Evolutionary conservation across 495 filamentous ascomycete genomes (phyloP).

Genomic region (Bathelium albidoporum): DNA sequence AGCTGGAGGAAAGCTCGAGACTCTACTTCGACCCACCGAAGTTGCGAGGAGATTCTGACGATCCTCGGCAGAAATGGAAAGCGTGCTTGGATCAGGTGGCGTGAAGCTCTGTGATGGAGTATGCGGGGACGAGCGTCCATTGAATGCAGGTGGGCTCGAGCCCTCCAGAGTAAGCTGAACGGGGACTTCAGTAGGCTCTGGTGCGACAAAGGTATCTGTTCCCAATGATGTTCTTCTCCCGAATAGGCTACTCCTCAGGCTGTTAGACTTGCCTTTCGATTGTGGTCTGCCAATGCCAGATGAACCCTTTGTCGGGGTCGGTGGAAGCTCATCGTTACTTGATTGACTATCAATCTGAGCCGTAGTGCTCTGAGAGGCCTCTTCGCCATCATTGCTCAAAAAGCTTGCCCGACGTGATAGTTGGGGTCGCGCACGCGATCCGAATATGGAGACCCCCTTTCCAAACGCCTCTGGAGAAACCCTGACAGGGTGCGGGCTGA

Average conservation of each 20-base stretch:
- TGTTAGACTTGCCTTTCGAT: conserved; percentile 36
- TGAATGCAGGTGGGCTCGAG: conserved; percentile 4
- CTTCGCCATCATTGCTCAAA: conserved; percentile 67
- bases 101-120: conserved; percentile 68
- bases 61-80: conserved; percentile 61
- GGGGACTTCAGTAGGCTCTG: conserved; percentile 4
- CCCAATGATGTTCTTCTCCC: conserved; percentile 35
- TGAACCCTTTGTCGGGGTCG: conserved; percentile 81
- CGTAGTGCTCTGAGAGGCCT: conserved; percentile 48
- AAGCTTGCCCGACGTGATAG: conserved; percentile 61
- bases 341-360: conserved; percentile 49
- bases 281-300: conserved; percentile 32
- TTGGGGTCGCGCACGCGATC: conserved; percentile 39
- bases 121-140: conserved; percentile 45
- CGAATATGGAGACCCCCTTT: conserved; percentile 58
- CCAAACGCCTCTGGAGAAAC: conserved; percentile 50
- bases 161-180: background rate
- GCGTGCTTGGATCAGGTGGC: conserved; percentile 69
- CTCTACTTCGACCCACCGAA: conserved; percentile 30
- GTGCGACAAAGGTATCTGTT: conserved; percentile 30
- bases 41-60: conserved; percentile 27
- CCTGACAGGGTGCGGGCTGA: conserved; percentile 39
- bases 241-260: conserved; percentile 33
- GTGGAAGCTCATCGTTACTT: conserved; percentile 67
- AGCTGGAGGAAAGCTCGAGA: conserved; percentile 51